These are phyloP conservation scores for Martiniozyma abietophila DNA, from an alignment of 805 yeast genomes.

Conservation along the genomic window DNA sequence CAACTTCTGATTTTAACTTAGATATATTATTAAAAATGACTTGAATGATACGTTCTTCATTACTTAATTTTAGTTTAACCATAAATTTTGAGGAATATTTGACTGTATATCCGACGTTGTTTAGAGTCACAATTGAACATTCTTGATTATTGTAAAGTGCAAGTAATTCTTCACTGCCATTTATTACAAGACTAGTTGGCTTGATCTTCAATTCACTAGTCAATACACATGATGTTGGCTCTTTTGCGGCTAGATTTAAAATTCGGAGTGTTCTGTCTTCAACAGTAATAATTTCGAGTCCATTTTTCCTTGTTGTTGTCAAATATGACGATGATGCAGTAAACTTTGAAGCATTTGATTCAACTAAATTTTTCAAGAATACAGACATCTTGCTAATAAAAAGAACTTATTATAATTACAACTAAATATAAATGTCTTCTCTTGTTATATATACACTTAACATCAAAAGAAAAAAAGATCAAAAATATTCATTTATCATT, in stretches of 20 bases:
- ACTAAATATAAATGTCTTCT: too few relatives aligned
- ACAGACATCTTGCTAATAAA: too few relatives aligned
- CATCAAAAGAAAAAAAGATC: too few relatives aligned
- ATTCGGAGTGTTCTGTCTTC: slow-evolving; percentile 15
- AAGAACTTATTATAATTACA: too few relatives aligned
- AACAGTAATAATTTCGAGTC: slow-evolving; percentile 22
- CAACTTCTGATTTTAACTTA: slow-evolving; percentile 33
- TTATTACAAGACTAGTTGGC: too few relatives aligned
- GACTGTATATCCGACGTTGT: slow-evolving; percentile 15
- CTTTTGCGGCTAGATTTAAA: slow-evolving; percentile 12
- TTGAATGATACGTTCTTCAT: slow-evolving; percentile 25
- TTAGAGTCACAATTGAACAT: slow-evolving; percentile 15
- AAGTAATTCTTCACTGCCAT: slow-evolving; percentile 20
- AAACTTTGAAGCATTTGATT: slow-evolving; percentile 9
- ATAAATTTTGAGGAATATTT: slow-evolving; percentile 8
- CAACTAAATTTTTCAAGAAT: slow-evolving; percentile 1
- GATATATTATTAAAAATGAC: slow-evolving; percentile 38
- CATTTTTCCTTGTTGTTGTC: slow-evolving; percentile 19
- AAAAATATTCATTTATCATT: too few relatives aligned
- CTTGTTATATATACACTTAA: too few relatives aligned
- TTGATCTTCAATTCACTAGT: too few relatives aligned
- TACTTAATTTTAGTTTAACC: slow-evolving; percentile 9
- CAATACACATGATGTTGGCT: too few relatives aligned
- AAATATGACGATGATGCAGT: slow-evolving; percentile 13
- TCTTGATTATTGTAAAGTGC: slow-evolving; percentile 18